A percentile compares a stretch with the other conserved stretches of the same genome.
Conservation (phyloP, 345 rosid species). For the Euphorbia peplus region DNA sequence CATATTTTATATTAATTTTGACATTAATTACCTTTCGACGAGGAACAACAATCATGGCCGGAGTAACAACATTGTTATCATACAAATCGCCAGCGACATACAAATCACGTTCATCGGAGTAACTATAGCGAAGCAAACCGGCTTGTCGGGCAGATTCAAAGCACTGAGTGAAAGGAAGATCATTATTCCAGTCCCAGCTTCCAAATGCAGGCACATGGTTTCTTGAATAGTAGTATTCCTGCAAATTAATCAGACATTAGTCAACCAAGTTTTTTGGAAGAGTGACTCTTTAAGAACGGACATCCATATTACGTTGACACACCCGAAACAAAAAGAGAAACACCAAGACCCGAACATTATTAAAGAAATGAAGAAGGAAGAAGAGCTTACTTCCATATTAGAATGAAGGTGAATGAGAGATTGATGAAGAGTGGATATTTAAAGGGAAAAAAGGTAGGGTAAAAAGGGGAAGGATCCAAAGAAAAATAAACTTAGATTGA, state of each 20-base stretch:
- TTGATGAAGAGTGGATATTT: background rate
- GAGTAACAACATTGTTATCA: conserved; percentile 68
- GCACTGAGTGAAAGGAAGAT: conserved; percentile 84
- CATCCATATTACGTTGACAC: too few species aligned
- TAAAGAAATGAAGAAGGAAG: background rate
- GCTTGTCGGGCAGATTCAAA: conserved; percentile 75
- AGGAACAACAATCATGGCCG: conserved; percentile 90
- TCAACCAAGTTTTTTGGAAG: background rate
- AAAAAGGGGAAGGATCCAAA: background rate
- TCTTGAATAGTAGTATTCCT: conserved; percentile 48
- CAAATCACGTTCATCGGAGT: conserved; percentile 73
- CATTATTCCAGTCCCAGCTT: conserved; percentile 95
- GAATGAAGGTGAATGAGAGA: background rate
- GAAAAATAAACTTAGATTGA: conserved; percentile 19
- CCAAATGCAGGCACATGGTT: conserved; percentile 92
- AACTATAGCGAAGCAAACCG: conserved; percentile 66
- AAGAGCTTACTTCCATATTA: conserved; percentile 24
- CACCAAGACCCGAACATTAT: too few species aligned
- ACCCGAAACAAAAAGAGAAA: too few species aligned
- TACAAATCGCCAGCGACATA: conserved; percentile 90
- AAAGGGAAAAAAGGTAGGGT: background rate
- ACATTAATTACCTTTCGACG: conserved; percentile 74
- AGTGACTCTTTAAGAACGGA: too few species aligned
- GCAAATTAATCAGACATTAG: background rate
- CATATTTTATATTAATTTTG: too few species aligned